These are phyloP conservation scores for Capsicum rhomboideum DNA, from an alignment of 257 asterid species.

Conservation along the genomic window DNA sequence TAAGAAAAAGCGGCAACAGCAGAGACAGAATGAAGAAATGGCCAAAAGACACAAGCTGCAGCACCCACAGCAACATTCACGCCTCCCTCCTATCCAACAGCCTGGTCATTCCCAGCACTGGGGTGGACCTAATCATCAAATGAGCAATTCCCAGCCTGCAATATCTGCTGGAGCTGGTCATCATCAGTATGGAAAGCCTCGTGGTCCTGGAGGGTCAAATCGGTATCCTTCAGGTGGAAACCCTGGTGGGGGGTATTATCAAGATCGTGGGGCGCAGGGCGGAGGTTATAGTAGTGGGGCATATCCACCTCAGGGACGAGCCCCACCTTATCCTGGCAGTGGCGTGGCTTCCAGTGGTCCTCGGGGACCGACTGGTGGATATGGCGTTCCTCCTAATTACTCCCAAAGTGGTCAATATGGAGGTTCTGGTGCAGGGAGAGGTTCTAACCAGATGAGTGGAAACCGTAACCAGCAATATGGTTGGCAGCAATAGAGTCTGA, in stretches of 20 bases:
- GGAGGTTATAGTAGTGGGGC: conserved; percentile 46
- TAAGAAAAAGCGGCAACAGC: conserved; percentile 90
- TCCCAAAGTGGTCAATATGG: conserved; percentile 70
- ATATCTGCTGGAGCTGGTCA: conserved; percentile 50
- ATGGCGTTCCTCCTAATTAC: conserved; percentile 60
- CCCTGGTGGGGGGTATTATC: conserved; percentile 52
- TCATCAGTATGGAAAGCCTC: conserved; percentile 75
- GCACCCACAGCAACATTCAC: conserved; percentile 78
- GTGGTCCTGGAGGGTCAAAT: conserved; percentile 68
- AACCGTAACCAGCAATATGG: conserved; percentile 78
- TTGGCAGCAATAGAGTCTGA: conserved; percentile 66
- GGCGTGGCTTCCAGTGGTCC: conserved; percentile 47
- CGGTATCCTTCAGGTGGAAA: conserved; percentile 67
- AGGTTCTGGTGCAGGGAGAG: conserved; percentile 56
- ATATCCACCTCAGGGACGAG: conserved; percentile 70
- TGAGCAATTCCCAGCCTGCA: conserved; percentile 51
- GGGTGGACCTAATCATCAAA: conserved; percentile 47
- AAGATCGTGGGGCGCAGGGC: conserved; percentile 72
- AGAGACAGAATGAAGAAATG: conserved; percentile 70
- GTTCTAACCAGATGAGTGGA: conserved; percentile 45
- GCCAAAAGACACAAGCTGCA: conserved; percentile 80
- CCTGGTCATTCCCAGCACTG: conserved; percentile 61
- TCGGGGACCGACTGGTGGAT: conserved; percentile 56
- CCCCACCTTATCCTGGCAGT: conserved; percentile 53
- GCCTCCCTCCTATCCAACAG: conserved; percentile 82